Conservation (phyloP, 2,329 filamentous ascomycete species). For the Cladosporium sp. region DNA sequence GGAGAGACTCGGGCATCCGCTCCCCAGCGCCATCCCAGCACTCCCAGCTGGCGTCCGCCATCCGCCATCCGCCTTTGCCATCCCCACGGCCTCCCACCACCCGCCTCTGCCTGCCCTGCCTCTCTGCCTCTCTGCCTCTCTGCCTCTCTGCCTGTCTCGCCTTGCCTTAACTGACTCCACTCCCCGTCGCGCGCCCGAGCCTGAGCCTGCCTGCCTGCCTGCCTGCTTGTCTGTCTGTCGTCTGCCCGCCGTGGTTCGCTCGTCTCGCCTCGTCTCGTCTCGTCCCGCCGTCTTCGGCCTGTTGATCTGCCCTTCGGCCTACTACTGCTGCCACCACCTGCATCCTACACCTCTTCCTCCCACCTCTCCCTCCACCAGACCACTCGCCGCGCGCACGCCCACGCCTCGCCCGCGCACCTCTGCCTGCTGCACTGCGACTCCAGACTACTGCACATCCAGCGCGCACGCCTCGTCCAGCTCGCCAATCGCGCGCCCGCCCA, state of each 20-base stretch:
- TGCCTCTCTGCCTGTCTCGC: not conserved
- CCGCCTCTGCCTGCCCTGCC: not conserved
- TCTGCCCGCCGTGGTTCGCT: no score
- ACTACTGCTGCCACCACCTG: no score
- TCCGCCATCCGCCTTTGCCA: not conserved
- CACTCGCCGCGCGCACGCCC: not conserved
- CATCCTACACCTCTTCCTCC: not conserved
- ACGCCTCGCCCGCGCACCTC: not conserved
- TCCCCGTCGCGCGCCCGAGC: no score
- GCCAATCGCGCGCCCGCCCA: slow-evolving; percentile 1
- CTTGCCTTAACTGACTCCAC: no score
- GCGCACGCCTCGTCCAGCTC: not conserved
- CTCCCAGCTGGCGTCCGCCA: not conserved
- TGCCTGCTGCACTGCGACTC: no score
- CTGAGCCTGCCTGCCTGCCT: no score
- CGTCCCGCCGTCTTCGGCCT: no score
- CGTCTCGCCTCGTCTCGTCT: no score
- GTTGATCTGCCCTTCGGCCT: no score
- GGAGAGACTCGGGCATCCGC: not conserved
- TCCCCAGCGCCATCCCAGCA: no score
- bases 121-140: not conserved
- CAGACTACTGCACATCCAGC: not conserved
- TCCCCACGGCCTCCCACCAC: not conserved
- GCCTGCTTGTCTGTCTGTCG: no score
- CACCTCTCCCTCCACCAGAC: not conserved